Percentiles rank a stretch among this genome's conserved stretches.
Conservation (phyloP, 768 basidiomycete genomes). For the Phanerochaete carnosa region DNA sequence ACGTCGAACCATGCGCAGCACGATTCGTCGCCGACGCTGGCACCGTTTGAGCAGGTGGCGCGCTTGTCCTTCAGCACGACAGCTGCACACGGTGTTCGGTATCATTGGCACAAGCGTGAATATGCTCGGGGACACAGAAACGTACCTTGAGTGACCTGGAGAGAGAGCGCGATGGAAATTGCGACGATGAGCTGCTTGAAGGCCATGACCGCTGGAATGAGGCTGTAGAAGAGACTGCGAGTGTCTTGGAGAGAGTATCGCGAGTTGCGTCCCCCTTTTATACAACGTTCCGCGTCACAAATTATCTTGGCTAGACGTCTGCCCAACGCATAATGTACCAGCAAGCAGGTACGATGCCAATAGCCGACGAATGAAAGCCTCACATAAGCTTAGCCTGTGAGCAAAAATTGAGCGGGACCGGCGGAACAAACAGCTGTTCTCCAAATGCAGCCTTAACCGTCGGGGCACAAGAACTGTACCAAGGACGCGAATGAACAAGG, state of each 20-base stretch:
- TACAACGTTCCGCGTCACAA: neutral
- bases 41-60: conserved; percentile 30
- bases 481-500: neutral
- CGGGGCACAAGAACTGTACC: neutral
- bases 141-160: neutral
- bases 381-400: neutral
- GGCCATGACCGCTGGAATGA: conserved; percentile 1
- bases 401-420: neutral
- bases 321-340: neutral
- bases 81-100: conserved; percentile 5
- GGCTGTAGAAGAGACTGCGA: neutral
- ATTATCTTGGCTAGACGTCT: neutral
- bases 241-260: neutral
- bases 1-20: conserved; percentile 32
- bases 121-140: neutral
- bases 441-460: neutral
- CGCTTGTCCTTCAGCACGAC: conserved; percentile 15
- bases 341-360: neutral
- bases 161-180: conserved; percentile 1
- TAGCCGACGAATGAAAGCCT: neutral
- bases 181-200: conserved; percentile 7
- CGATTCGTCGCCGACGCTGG: conserved; percentile 26
- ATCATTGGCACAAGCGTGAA: neutral
- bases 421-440: neutral
- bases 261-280: neutral